Evolutionary conservation across 345 rosid genomes (phyloP).

Genomic region (Geranium rotundifolium): DNA sequence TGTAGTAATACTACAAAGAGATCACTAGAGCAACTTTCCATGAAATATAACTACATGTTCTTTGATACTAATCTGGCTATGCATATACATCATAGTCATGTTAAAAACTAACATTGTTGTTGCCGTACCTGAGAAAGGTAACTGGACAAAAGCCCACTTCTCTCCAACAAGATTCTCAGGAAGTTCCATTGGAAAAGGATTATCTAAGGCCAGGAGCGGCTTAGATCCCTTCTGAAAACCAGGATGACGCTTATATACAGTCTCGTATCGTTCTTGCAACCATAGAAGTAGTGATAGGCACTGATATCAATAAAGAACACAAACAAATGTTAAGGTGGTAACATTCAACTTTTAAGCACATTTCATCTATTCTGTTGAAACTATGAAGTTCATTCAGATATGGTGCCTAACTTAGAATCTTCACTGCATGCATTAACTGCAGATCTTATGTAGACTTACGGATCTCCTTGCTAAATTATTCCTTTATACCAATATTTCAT

Average conservation of each 20-base stretch:
- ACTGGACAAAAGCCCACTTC: constrained; percentile 93
- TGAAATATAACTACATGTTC: not conserved
- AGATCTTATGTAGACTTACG: no score
- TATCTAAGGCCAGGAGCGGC: constrained; percentile 71
- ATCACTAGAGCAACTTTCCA: not conserved
- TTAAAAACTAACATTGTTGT: not conserved
- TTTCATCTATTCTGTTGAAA: no score
- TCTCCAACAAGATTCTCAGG: constrained; percentile 86
- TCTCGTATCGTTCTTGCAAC: constrained; percentile 88
- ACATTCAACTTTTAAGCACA: no score
- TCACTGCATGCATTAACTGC: no score
- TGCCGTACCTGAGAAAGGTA: constrained; percentile 62
- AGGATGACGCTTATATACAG: constrained; percentile 63
- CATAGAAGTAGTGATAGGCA: constrained; percentile 73
- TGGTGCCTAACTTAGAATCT: no score
- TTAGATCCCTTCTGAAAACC: constrained; percentile 89
- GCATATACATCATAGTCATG: not conserved
- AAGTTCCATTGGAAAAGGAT: constrained; percentile 88
- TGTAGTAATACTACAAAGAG: not conserved
- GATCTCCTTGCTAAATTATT: no score
- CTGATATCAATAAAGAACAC: constrained; percentile 24
- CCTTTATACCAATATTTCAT: no score
- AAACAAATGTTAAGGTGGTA: no score
- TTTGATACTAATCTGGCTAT: not conserved
- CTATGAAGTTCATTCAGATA: no score